Evolutionary conservation across 2,329 filamentous ascomycete genomes (phyloP), one percentile per base, ranked within the genome.

Genomic region (Simplicillium aogashimaense): DNA sequence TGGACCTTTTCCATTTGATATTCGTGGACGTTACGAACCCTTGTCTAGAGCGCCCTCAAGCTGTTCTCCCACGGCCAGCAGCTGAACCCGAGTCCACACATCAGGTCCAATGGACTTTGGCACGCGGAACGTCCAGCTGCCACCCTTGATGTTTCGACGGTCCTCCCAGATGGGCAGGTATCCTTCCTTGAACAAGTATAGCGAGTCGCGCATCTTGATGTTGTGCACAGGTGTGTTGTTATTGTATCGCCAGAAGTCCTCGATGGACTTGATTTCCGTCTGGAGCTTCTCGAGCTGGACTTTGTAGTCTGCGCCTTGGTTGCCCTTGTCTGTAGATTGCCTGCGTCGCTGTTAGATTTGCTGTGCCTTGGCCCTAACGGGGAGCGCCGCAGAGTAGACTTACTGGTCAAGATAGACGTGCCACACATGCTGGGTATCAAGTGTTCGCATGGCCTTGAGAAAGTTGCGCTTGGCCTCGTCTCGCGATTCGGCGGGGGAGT

Each of bases 101-200:
- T 82, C 82, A 3, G 78, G 75, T 6, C 77, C 78, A 30, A 75
- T 72, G 45, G 70, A 72, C 68, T 94, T 95, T 47, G 82, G 80
- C 35, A 95, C 82, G 38, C 89, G 81, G 63, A 97, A 94, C 16
- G 87, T 94, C 87, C 87, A 95, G 58, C 84, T 83, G 37, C 90
- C 90, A 39, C 90, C 90, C 45, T 80, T 73, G 44, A 83, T 70
- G 63, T 95, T 95, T 53, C 92, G 80, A 32, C 85, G 77, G 58
- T 97, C 90, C 64, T 88, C 84, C 83, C 83, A 88, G 50, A 87
- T 67, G 42, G 84, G 84, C 47, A 74, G 75, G 61, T 86, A 86
- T 29, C 83, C 83, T 46, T 77, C 70, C 60, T 87, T 87, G 70
- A 88, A 88, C 48, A 89, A 72, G 58, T 88, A 86, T 48, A 88